phyloP scores from a whole-genome alignment of 2,329 filamentous ascomycete species.

The Ophiobolus disseminans region DNA sequence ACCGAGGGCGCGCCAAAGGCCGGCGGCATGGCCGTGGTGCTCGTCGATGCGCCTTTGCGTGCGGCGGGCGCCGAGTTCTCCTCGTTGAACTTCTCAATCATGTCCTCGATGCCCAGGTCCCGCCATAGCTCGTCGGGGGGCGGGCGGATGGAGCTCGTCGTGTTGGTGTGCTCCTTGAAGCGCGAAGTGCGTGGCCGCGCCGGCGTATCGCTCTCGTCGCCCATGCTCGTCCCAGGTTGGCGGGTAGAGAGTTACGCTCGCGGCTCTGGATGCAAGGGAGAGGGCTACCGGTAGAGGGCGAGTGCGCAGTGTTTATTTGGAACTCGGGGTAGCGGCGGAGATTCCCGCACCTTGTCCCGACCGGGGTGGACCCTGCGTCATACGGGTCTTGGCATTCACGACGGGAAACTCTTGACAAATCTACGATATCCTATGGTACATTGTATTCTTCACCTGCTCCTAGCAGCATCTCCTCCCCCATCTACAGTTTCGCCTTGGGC shows the following conservation, averaged over 20 bases:
- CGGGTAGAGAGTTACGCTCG: too few relatives aligned
- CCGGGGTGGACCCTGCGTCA: slow-evolving; percentile 20
- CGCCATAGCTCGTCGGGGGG: slow-evolving; percentile 41
- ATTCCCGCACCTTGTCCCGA: slow-evolving; percentile 2
- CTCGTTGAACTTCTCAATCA: slow-evolving; percentile 35
- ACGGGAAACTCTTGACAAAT: background rate
- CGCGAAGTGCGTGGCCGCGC: slow-evolving; percentile 29
- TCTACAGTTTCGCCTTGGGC: slow-evolving; percentile 58
- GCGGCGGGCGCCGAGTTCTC: slow-evolving; percentile 28
- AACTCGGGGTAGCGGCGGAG: slow-evolving; percentile 9
- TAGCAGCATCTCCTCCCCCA: background rate
- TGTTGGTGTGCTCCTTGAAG: slow-evolving; percentile 43
- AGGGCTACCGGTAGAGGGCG: background rate
- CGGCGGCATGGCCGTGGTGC: slow-evolving; percentile 8
- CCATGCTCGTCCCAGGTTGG: slow-evolving; percentile 15
- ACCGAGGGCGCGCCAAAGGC: slow-evolving; percentile 10
- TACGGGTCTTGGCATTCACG: slow-evolving; percentile 19
- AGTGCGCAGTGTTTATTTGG: slow-evolving; percentile 12
- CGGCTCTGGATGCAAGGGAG: background rate
- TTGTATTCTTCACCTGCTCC: too few relatives aligned
- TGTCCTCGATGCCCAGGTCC: slow-evolving; percentile 30
- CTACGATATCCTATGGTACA: background rate
- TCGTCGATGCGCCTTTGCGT: slow-evolving; percentile 6
- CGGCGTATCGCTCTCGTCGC: slow-evolving; percentile 28
- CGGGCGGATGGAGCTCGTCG: slow-evolving; percentile 34